Evolutionary conservation across 148 eudicot genomes (phyloP).

Genomic region (Arbutus unedo): DNA sequence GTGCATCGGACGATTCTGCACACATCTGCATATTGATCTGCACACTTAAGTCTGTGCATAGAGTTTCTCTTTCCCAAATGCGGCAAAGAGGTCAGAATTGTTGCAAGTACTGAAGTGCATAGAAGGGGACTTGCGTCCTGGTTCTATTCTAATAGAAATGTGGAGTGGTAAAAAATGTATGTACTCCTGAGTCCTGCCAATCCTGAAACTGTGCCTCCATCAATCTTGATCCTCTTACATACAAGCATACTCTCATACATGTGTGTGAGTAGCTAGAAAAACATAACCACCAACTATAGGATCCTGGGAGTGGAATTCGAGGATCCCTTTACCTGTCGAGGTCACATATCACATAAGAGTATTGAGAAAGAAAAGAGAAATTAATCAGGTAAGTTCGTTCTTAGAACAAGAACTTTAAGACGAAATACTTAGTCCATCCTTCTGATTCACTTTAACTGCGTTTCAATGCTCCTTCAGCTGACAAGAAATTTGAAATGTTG

Average conservation of each 20-base stretch:
- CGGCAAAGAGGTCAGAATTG: not conserved
- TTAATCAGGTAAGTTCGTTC: too few species aligned
- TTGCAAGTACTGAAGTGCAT: not conserved
- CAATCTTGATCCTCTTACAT: not conserved
- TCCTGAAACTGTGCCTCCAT: not conserved
- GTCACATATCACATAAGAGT: too few species aligned
- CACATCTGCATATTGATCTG: too few species aligned
- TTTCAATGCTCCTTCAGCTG: slow-evolving; percentile 85
- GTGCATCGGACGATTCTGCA: too few species aligned
- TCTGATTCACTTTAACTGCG: slow-evolving; percentile 1
- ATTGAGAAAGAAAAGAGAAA: too few species aligned
- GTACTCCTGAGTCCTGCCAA: not conserved
- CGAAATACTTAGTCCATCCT: too few species aligned
- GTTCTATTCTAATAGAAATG: not conserved
- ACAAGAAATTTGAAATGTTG: slow-evolving; percentile 89
- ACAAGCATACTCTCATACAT: not conserved
- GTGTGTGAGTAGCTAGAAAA: not conserved
- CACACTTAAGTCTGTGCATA: too few species aligned
- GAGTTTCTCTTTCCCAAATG: too few species aligned
- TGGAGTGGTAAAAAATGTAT: not conserved
- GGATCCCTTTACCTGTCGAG: too few species aligned
- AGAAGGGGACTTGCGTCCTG: not conserved
- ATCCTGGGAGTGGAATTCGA: too few species aligned
- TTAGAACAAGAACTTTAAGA: too few species aligned
- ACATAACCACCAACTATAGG: not conserved